These are phyloP conservation scores for Termitomyces bulborhizus DNA, from an alignment of 768 basidiomycete species.

Conservation along the genomic window DNA sequence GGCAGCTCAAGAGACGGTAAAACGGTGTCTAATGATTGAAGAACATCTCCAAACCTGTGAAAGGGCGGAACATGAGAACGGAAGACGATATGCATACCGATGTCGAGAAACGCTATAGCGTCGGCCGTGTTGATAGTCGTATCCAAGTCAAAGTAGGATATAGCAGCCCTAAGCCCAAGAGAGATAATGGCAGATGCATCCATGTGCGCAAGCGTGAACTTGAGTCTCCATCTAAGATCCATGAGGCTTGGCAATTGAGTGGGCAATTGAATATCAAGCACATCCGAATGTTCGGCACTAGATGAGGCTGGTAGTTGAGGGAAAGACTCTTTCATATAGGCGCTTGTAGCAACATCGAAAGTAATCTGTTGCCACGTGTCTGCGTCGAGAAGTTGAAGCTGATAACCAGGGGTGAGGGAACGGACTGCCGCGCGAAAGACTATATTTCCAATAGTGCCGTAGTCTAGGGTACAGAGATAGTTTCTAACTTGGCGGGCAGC, in stretches of 20 bases:
- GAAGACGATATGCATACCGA: too few species aligned
- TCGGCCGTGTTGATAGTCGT: too few species aligned
- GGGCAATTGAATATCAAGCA: not conserved
- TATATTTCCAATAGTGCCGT: constrained; percentile 2
- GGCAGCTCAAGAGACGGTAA: too few species aligned
- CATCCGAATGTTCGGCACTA: not conserved
- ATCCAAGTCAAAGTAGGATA: too few species aligned
- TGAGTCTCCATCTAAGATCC: too few species aligned
- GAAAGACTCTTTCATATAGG: not conserved
- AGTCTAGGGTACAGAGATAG: too few species aligned
- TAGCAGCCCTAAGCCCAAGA: too few species aligned
- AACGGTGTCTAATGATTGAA: too few species aligned
- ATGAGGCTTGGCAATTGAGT: constrained; percentile 1
- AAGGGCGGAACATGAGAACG: too few species aligned
- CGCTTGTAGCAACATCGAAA: not conserved
- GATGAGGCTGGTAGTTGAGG: not conserved
- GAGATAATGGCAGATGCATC: too few species aligned
- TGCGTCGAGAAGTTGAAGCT: not conserved
- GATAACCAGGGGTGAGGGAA: constrained; percentile 4
- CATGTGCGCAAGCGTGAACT: constrained; percentile 1
- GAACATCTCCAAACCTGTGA: too few species aligned
- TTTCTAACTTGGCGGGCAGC: not conserved
- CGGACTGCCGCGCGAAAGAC: constrained; percentile 8
- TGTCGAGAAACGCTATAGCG: too few species aligned
- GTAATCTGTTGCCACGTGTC: not conserved